Base-by-base conservation (phyloP, 306 rosid species). In the Trifolium dubium region DNA sequence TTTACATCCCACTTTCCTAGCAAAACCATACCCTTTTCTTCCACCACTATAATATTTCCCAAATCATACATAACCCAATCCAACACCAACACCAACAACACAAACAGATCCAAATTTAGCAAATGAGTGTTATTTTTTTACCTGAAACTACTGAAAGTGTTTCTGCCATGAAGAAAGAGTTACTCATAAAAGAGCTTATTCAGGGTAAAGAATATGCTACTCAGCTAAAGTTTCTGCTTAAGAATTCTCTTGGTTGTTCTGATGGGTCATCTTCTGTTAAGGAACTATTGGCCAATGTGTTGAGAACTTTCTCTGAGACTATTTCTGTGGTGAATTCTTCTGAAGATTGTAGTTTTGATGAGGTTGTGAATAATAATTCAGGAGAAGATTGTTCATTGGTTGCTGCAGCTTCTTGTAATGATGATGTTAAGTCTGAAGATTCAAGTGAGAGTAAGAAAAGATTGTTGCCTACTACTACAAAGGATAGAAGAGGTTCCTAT, bases 401-500 rank as follows among this genome's bases (percentile, higher is more conserved):
- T 8, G 35, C 5, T 8, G 35, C 5, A 29, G 64, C 17, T 58
- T 29, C 37, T 0, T 82, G 86, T 12, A 71, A 77, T 59, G 81
- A 79, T 75, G 84, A 88, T 69, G 76, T 35, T 49, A 82, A 78
- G 72, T 77, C 83, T 59, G 85, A 80, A 18, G 88, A 80, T 67
- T 85, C 88, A 17, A 78, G 78, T 54, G 69, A 83, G 77, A 83
- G 87, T 67, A 62, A 18, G 64, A 85, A 85, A 83, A 79, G 80
- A 30, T 55, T 71, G 11, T 35, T 40, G 5, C 17, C 79, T 10
- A 8, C 28, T 19, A 5, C 28, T 19, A 5, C 74, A 1, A 89
- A 82, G 78, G 83, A 85, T 79, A 85, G 86, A 31, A 83, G 91
- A 81, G 96, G 93, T 2, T 81, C 91, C 71, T 89, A 89, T 73